These are phyloP conservation scores for Neocatenulostroma microsporum DNA, from an alignment of 2,329 filamentous ascomycete genomes.

Conservation along the genomic window DNA sequence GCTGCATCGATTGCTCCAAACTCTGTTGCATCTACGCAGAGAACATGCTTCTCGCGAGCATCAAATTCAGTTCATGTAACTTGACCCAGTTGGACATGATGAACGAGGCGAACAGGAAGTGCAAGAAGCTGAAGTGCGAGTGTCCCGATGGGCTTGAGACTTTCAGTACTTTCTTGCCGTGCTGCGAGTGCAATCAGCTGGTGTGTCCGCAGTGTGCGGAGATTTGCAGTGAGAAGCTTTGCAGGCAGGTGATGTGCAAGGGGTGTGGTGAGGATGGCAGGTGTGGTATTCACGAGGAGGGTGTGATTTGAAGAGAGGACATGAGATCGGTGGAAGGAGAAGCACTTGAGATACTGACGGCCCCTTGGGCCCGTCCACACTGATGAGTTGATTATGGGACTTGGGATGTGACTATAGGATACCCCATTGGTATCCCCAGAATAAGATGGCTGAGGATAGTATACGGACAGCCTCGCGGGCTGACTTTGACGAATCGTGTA, in stretches of 20 bases:
- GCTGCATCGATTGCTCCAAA: conserved; percentile 1
- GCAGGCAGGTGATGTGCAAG: conserved; percentile 8
- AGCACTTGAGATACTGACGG: no score
- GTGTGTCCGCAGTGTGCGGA: conserved; percentile 14
- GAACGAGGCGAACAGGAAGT: conserved; percentile 4
- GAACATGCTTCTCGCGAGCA: conserved; percentile 4
- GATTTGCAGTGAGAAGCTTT: conserved; percentile 6
- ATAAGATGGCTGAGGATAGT: no score
- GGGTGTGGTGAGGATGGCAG: background rate
- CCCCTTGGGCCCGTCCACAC: no score
- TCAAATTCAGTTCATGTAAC: conserved; percentile 2
- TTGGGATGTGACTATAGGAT: no score
- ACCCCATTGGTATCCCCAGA: no score
- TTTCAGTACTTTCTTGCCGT: conserved; percentile 15
- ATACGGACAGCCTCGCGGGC: no score
- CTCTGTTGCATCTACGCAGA: conserved; percentile 8
- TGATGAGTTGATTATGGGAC: no score
- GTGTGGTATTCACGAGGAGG: conserved; percentile 2
- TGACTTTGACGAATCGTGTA: no score
- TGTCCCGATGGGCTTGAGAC: conserved; percentile 15
- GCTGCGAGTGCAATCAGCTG: conserved; percentile 13
- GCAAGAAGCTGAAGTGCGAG: conserved; percentile 6
- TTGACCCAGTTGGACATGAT: conserved; percentile 5
- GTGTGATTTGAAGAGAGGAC: no score
- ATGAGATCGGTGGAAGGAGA: no score